phyloP scores from a whole-genome alignment of 768 basidiomycete genomes.

The Lactarius vividus region DNA sequence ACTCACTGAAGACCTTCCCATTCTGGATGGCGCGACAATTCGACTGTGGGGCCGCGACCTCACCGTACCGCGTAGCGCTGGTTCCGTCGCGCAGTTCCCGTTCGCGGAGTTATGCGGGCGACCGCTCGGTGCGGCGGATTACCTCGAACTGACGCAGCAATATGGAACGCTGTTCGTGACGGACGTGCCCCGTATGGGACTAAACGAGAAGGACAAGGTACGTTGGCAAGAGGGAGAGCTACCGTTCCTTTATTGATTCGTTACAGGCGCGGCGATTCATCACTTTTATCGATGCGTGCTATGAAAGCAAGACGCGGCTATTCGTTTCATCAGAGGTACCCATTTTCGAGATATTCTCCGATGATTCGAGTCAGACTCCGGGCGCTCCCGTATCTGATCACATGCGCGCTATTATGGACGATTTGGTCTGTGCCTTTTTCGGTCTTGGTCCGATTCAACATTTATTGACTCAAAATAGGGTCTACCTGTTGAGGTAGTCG shows the following conservation, averaged over 20 bases:
- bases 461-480: constrained; percentile 48
- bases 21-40: constrained; percentile 60
- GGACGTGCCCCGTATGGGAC: constrained; percentile 84
- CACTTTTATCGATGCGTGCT: constrained; percentile 96
- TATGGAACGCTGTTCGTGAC: constrained; percentile 88
- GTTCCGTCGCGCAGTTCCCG: constrained; percentile 76
- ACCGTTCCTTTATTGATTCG: neutral
- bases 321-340: constrained; percentile 93
- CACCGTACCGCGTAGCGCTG: constrained; percentile 74
- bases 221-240: constrained; percentile 18
- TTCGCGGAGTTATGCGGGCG: constrained; percentile 86
- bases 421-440: constrained; percentile 60
- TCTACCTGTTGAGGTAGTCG: constrained; percentile 70
- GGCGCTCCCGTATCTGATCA: constrained; percentile 64
- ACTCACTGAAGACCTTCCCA: constrained; percentile 56
- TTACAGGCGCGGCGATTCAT: constrained; percentile 88
- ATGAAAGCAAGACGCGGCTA: constrained; percentile 92
- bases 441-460: constrained; percentile 12
- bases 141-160: constrained; percentile 85
- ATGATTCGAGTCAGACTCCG: constrained; percentile 43
- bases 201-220: constrained; percentile 85
- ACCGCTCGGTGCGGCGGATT: constrained; percentile 92
- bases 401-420: constrained; percentile 93
- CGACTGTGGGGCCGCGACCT: constrained; percentile 90
- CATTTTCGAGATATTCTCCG: constrained; percentile 86